phyloP scores from a whole-genome alignment of 2,329 filamentous ascomycete species.

The Parastagonospora avenae region DNA sequence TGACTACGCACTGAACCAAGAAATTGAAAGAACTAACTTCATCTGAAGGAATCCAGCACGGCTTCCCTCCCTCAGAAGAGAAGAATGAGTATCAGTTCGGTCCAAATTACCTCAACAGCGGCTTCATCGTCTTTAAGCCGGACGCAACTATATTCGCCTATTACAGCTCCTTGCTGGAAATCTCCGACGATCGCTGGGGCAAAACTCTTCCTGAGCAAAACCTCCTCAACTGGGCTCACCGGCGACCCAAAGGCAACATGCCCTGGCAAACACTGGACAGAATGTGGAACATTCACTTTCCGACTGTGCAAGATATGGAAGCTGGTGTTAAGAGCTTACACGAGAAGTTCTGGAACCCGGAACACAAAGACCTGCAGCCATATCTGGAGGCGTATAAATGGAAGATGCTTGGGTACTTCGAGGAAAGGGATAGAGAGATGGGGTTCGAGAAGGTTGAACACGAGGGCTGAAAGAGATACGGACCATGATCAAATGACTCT shows the following conservation, averaged over 20 bases:
- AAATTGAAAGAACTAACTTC: conserved; percentile 21
- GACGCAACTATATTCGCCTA: conserved; percentile 25
- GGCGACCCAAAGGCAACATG: conserved; percentile 36
- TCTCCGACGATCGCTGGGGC: conserved; percentile 27
- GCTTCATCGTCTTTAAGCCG: conserved; percentile 41
- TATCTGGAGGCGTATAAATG: conserved; percentile 37
- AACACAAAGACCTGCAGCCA: conserved; percentile 21
- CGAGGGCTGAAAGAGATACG: neutral
- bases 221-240: conserved; percentile 42
- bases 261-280: conserved; percentile 38
- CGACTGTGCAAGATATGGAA: conserved; percentile 34
- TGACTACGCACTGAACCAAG: too few species aligned
- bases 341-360: conserved; percentile 42
- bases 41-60: conserved; percentile 18
- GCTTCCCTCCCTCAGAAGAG: conserved; percentile 16
- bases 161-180: conserved; percentile 29
- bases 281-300: conserved; percentile 44
- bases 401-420: conserved; percentile 42
- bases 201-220: conserved; percentile 38
- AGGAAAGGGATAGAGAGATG: conserved; percentile 16
- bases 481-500: too few species aligned
- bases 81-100: conserved; percentile 8
- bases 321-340: conserved; percentile 41
- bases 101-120: conserved; percentile 37
- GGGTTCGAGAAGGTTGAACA: neutral